Evolutionary conservation across 306 rosid species (phyloP).

Genomic region (Medicago truncatula): MtrunA17r5.0-ANR NC_053047.1:15729501-15730000

Average conservation of each 20-base stretch:
- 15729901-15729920: background rate
- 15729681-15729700: background rate
- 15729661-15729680: background rate
- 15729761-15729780: background rate
- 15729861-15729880: background rate
- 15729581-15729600: too few species aligned
- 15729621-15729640: background rate
- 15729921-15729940: background rate
- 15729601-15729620: too few species aligned
- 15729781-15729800: background rate
- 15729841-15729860: background rate
- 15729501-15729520: too few species aligned
- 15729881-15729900: background rate
- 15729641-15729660: background rate
- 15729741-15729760: background rate
- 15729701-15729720: background rate
- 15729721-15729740: background rate
- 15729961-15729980: constrained; percentile 1
- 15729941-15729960: background rate
- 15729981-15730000: background rate
- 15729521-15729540: too few species aligned
- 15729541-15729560: too few species aligned
- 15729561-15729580: too few species aligned
- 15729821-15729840: background rate
- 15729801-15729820: background rate